These are phyloP conservation scores for Hygrophorus pudorinus DNA, from an alignment of 768 basidiomycete genomes.

Conservation along the genomic window DNA sequence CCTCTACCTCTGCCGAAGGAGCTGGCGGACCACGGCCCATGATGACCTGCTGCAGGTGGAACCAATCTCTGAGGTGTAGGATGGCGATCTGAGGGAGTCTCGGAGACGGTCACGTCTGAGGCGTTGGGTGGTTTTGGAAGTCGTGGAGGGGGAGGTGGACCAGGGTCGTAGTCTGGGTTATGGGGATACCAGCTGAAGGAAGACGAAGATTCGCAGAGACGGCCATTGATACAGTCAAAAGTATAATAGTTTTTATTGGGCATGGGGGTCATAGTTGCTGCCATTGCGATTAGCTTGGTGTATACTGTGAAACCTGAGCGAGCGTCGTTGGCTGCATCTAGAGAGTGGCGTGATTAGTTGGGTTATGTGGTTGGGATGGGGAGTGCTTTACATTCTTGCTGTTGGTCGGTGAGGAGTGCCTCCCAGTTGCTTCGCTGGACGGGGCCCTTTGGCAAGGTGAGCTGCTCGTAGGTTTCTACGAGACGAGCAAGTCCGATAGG, in stretches of 20 bases:
- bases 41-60: no score
- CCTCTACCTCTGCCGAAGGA: no score
- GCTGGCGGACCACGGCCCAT: no score
- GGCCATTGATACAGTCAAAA: constrained; percentile 44
- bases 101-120: no score
- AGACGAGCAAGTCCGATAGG: constrained; percentile 58
- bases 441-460: constrained; percentile 48
- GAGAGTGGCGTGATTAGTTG: constrained; percentile 9
- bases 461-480: constrained; percentile 48
- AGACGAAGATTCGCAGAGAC: constrained; percentile 33
- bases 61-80: no score
- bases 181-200: constrained; percentile 41
- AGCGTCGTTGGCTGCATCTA: constrained; percentile 69
- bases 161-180: constrained; percentile 67
- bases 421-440: constrained; percentile 69
- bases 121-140: no score
- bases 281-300: constrained; percentile 34
- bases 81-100: no score
- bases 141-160: constrained; percentile 48
- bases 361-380: constrained; percentile 3
- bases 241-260: constrained; percentile 39
- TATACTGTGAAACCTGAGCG: constrained; percentile 53
- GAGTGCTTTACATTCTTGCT: constrained; percentile 58
- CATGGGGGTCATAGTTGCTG: constrained; percentile 21
- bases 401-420: constrained; percentile 26